Conservation (phyloP, 2,329 filamentous ascomycete species). For the Arthrinium phaeospermum region DNA sequence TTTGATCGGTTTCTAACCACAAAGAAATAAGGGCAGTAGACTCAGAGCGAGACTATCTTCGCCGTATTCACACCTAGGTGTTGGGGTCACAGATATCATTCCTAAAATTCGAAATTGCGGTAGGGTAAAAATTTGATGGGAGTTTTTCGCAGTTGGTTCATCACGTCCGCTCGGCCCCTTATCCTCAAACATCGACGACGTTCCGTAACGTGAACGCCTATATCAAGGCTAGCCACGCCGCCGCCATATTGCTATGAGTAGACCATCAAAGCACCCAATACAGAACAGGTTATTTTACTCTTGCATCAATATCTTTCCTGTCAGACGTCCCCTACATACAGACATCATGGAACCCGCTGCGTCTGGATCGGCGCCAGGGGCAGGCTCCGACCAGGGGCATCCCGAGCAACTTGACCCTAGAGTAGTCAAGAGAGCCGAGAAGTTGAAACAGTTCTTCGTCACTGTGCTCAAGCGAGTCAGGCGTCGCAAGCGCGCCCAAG, state of each 20-base stretch:
- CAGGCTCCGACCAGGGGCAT: background rate
- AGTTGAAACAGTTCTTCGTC: background rate
- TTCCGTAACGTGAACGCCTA: background rate
- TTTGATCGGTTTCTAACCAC: background rate
- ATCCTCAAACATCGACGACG: background rate
- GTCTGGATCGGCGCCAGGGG: too few relatives aligned
- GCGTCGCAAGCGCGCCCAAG: too few relatives aligned
- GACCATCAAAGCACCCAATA: background rate
- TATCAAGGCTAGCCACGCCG: background rate
- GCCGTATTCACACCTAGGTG: background rate
- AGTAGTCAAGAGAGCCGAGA: background rate
- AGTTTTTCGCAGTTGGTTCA: background rate
- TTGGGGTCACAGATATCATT: background rate
- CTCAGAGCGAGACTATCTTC: background rate
- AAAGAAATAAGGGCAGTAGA: background rate
- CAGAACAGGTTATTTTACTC: background rate
- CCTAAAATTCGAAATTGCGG: background rate
- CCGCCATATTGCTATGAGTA: background rate
- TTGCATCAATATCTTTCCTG: background rate
- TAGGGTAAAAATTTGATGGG: background rate
- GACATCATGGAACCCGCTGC: background rate
- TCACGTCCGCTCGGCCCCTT: background rate
- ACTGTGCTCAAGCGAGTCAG: background rate
- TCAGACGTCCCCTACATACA: background rate
- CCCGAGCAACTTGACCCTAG: background rate